phyloP scores from a whole-genome alignment of 768 basidiomycete genomes.

The Ramaria rubella region DNA sequence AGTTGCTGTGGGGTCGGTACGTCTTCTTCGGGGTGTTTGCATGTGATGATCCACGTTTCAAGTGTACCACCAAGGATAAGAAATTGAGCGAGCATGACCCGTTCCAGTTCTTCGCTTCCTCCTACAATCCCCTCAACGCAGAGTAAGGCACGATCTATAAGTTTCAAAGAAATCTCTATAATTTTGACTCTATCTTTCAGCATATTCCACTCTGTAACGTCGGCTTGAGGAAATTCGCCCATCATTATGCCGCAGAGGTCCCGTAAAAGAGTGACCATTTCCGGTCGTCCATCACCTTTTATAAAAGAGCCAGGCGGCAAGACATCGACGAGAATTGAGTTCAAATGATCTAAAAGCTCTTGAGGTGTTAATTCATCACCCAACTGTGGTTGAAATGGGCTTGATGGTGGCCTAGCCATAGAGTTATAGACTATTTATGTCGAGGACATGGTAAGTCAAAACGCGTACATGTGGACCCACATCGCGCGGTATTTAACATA shows the following conservation, averaged over 20 bases:
- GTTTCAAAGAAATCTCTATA: slow-evolving; percentile 46
- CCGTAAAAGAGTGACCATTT: slow-evolving; percentile 2
- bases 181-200: slow-evolving; percentile 53
- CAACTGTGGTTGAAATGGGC: slow-evolving; percentile 19
- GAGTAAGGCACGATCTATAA: slow-evolving; percentile 45
- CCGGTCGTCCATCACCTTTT: neutral
- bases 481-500: neutral
- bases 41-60: slow-evolving; percentile 49
- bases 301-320: slow-evolving; percentile 26
- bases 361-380: slow-evolving; percentile 17
- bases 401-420: slow-evolving; percentile 3
- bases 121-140: slow-evolving; percentile 47
- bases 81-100: slow-evolving; percentile 44
- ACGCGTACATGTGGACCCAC: slow-evolving; percentile 8
- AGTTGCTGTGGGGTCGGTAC: slow-evolving; percentile 42
- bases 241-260: slow-evolving; percentile 10
- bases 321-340: slow-evolving; percentile 31
- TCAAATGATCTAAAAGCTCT: slow-evolving; percentile 40
- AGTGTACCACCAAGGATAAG: slow-evolving; percentile 49
- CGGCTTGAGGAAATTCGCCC: slow-evolving; percentile 46
- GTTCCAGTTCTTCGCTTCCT: slow-evolving; percentile 38
- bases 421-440: neutral
- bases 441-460: neutral
- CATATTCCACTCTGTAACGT: slow-evolving; percentile 42
- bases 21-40: slow-evolving; percentile 32